Evolutionary conservation across 2,329 filamentous ascomycete genomes (phyloP).

Genomic region (Claviceps sp.): DNA sequence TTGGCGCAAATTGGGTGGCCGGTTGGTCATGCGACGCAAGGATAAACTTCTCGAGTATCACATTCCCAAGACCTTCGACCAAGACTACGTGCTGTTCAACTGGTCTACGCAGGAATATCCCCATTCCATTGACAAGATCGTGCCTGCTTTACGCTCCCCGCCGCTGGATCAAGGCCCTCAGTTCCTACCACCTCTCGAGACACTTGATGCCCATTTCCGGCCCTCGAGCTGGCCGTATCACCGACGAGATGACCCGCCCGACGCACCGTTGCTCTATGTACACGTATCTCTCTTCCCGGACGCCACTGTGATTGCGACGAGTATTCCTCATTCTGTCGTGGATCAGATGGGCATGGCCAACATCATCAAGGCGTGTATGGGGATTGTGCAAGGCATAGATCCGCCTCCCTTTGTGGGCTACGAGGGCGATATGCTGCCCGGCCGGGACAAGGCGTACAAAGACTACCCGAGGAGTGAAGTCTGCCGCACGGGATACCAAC

Average conservation of each 20-base stretch:
- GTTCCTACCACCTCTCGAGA: background rate
- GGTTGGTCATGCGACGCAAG: background rate
- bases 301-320: background rate
- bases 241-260: background rate
- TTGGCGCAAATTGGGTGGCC: conserved; percentile 4
- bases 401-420: conserved; percentile 3
- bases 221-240: conserved; percentile 3
- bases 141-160: background rate
- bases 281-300: conserved; percentile 3
- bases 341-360: conserved; percentile 3
- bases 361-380: conserved; percentile 3
- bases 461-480: background rate
- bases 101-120: background rate
- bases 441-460: background rate
- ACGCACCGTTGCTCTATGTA: background rate
- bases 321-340: background rate
- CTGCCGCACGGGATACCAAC: background rate
- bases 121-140: conserved; percentile 1
- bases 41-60: conserved; percentile 1
- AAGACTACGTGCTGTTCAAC: conserved; percentile 1
- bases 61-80: background rate
- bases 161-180: background rate
- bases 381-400: background rate
- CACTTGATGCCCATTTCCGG: conserved; percentile 1
- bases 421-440: conserved; percentile 2